These are phyloP conservation scores for Pseudocercospora crystallina DNA, from an alignment of 2,329 filamentous ascomycete species.

Conservation along the genomic window DNA sequence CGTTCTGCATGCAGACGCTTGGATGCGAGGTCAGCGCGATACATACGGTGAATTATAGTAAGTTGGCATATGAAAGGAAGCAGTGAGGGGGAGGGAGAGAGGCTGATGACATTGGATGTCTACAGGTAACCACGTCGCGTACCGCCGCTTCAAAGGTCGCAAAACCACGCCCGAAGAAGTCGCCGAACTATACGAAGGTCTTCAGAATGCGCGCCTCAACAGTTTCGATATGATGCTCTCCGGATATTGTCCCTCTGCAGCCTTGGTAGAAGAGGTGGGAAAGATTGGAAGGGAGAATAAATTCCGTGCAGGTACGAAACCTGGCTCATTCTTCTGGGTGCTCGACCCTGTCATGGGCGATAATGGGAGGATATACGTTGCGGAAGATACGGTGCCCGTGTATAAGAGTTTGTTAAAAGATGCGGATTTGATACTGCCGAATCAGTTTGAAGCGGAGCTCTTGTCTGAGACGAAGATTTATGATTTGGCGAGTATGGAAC, in stretches of 20 bases:
- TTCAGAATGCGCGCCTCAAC: slow-evolving; percentile 79
- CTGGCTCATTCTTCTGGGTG: slow-evolving; percentile 91
- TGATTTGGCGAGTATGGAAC: slow-evolving; percentile 68
- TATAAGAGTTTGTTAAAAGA: slow-evolving; percentile 78
- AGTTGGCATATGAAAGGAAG: slow-evolving; percentile 37
- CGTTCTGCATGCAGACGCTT: slow-evolving; percentile 88
- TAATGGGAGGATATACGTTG: slow-evolving; percentile 87
- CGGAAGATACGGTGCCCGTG: slow-evolving; percentile 83
- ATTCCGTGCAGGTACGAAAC: slow-evolving; percentile 59
- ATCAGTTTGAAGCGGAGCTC: slow-evolving; percentile 96
- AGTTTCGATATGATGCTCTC: slow-evolving; percentile 94
- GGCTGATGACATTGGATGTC: not conserved
- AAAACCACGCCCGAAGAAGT: slow-evolving; percentile 81
- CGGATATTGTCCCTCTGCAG: slow-evolving; percentile 87
- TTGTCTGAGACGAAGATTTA: slow-evolving; percentile 82
- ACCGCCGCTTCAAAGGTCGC: slow-evolving; percentile 83
- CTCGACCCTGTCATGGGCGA: slow-evolving; percentile 98
- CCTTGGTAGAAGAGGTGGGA: slow-evolving; percentile 80
- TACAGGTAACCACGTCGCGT: slow-evolving; percentile 90
- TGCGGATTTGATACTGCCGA: slow-evolving; percentile 90
- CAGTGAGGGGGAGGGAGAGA: not conserved
- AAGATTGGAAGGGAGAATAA: slow-evolving; percentile 79
- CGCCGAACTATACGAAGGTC: slow-evolving; percentile 75
- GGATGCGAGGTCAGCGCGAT: slow-evolving; percentile 92
- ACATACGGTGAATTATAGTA: slow-evolving; percentile 98